These are phyloP conservation scores for Heterobasidion irregulare DNA, from an alignment of 1,284 basidiomycete species.

Conservation along the genomic window DNA sequence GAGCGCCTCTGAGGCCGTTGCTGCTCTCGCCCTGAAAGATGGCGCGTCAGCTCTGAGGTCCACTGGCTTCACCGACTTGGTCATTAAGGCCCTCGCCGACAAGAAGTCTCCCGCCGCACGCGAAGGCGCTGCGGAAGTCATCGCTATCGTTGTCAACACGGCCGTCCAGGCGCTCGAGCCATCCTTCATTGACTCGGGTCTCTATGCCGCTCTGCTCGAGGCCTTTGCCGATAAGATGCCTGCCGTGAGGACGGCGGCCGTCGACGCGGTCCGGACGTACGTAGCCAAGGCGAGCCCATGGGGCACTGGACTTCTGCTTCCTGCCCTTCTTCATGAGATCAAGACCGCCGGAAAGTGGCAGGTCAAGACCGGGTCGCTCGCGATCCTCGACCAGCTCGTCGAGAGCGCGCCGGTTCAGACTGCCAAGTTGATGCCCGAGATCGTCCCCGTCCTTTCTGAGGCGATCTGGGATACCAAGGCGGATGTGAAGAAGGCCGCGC, in stretches of 20 bases:
- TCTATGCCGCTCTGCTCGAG: slow-evolving; percentile 86
- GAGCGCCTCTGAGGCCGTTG: slow-evolving; percentile 64
- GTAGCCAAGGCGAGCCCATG: slow-evolving; percentile 86
- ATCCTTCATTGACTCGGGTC: slow-evolving; percentile 75
- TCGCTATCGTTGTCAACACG: slow-evolving; percentile 67
- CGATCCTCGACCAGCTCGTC: slow-evolving; percentile 88
- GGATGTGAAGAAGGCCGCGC: slow-evolving; percentile 98
- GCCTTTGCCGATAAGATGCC: slow-evolving; percentile 91
- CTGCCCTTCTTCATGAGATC: slow-evolving; percentile 89
- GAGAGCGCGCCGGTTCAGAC: slow-evolving; percentile 79
- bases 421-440: slow-evolving; percentile 90
- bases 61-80: slow-evolving; percentile 73
- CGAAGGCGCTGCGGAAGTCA: slow-evolving; percentile 74
- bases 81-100: slow-evolving; percentile 82
- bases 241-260: slow-evolving; percentile 75
- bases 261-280: slow-evolving; percentile 79
- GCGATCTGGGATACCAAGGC: slow-evolving; percentile 99
- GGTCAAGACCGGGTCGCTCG: slow-evolving; percentile 88
- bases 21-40: slow-evolving; percentile 72
- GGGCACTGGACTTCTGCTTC: slow-evolving; percentile 82
- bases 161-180: slow-evolving; percentile 88
- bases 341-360: slow-evolving; percentile 99
- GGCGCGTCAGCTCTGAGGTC: slow-evolving; percentile 78
- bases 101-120: slow-evolving; percentile 86
- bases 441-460: slow-evolving; percentile 92